These are phyloP conservation scores for Geotrichum reessii DNA, from an alignment of 1,139 yeast species.

Conservation along the genomic window DNA sequence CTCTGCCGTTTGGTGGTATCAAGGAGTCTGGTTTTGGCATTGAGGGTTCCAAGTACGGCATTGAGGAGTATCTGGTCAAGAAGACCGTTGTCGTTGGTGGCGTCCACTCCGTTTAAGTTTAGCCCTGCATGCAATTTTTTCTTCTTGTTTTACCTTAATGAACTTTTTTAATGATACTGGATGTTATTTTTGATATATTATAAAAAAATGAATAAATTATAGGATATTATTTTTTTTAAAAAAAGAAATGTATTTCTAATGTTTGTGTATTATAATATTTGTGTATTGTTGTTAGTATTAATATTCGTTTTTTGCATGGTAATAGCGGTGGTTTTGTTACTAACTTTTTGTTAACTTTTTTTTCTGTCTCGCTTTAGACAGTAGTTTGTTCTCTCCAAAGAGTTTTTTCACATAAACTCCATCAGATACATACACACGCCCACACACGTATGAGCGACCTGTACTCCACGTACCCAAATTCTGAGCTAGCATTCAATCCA, in stretches of 20 bases:
- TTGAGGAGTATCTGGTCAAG: slow-evolving; percentile 65
- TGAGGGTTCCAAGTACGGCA: slow-evolving; percentile 71
- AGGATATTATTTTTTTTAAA: background rate
- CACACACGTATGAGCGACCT: slow-evolving; percentile 16
- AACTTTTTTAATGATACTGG: background rate
- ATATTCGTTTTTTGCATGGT: background rate
- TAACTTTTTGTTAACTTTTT: background rate
- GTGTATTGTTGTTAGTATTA: background rate
- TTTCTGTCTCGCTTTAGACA: background rate
- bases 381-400: background rate
- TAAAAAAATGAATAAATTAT: background rate
- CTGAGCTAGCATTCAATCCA: slow-evolving; percentile 15
- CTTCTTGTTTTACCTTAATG: background rate
- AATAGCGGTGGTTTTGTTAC: background rate
- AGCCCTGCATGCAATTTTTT: background rate
- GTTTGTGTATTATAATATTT: background rate
- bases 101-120: background rate
- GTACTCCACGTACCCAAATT: slow-evolving; percentile 11
- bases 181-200: background rate
- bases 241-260: too few relatives aligned
- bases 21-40: slow-evolving; percentile 79
- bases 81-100: slow-evolving; percentile 47
- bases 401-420: background rate
- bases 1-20: slow-evolving; percentile 76
- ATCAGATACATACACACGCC: background rate